Evolutionary conservation across 2,329 filamentous ascomycete genomes (phyloP), one percentile per base, ranked within the genome.

Genomic region (Epichloe bromicola): DNA sequence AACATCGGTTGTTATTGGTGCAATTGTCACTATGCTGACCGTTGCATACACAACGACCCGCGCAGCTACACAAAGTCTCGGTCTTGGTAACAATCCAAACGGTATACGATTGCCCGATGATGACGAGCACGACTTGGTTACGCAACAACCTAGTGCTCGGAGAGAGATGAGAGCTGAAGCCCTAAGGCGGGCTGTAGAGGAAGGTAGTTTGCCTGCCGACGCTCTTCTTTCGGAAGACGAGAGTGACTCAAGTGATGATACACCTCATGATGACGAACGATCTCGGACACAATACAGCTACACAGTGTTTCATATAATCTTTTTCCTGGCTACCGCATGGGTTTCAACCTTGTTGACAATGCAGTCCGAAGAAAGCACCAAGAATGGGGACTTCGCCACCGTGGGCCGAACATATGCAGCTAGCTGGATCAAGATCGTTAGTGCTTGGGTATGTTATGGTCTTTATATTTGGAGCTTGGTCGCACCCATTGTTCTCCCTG

Each of bases 351-450:
- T 98, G 37, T 75, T 98, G 36, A 76, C 74, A 11, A 86, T 90
- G 72, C 86, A 87, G 61, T 80, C 86, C 57, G 79, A 85, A 8
- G 76, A 82, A 55, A 71, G 73, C 41, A 80, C 81, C 53, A 74
- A 78, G 44, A 76, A 65, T 37, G 76, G 80, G 46, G 84, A 90
- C 62, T 97, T 98, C 67, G 88, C 88, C 2, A 88, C 91, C 0
- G 91, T 98, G 4, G 93, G 93, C 19, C 78, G 93, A 53, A 97
- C 91, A 5, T 95, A 97, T 69, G 95, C 89, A 79, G 93, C 93
- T 34, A 95, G 88, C 63, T 98, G 94, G 93, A 89, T 96, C 59
- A 98, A 98, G 80, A 97, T 98, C 67, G 83, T 96, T 50, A 95
- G 90, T 68, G 84, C 91, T 17, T 98, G 93, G 93, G 83, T 93